phyloP scores from a whole-genome alignment of 768 basidiomycete genomes.

The Suillus cothurnatus region DNA sequence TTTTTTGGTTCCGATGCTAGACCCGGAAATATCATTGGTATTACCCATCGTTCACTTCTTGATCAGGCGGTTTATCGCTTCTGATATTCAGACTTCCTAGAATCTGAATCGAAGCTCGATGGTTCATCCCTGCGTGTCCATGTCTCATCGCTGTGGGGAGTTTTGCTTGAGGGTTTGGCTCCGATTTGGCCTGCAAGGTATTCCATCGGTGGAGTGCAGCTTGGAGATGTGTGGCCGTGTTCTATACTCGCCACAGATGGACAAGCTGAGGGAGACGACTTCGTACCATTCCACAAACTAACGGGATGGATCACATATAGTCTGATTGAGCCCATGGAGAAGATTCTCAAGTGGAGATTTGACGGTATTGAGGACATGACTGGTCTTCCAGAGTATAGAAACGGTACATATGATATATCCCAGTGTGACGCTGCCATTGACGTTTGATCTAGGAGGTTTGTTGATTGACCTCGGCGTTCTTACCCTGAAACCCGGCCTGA shows the following conservation, averaged over 20 bases:
- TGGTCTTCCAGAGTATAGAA: constrained; percentile 93
- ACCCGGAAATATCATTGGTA: constrained; percentile 84
- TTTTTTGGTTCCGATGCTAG: constrained; percentile 77
- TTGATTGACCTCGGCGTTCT: constrained; percentile 84
- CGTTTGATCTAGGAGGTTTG: constrained; percentile 66
- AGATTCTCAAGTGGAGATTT: constrained; percentile 77
- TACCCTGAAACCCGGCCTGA: constrained; percentile 55
- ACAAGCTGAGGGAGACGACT: constrained; percentile 56
- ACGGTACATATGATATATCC: constrained; percentile 52
- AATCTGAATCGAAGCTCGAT: constrained; percentile 50
- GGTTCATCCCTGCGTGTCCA: constrained; percentile 54
- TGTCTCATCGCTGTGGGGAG: constrained; percentile 77
- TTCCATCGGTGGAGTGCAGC: constrained; percentile 62
- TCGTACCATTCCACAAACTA: constrained; percentile 96
- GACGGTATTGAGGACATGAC: constrained; percentile 84
- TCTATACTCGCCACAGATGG: constrained; percentile 42
- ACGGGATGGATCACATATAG: constrained; percentile 94
- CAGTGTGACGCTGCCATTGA: background rate
- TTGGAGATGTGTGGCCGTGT: constrained; percentile 97
- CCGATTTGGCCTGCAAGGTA: constrained; percentile 88
- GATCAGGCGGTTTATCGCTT: background rate
- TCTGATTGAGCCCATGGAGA: constrained; percentile 82
- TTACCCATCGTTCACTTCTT: constrained; percentile 17
- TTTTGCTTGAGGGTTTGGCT: constrained; percentile 79
- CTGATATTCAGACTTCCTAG: constrained; percentile 62